Conservation (phyloP, 1,284 basidiomycete species). For the Neolentinus lepideus region DNA sequence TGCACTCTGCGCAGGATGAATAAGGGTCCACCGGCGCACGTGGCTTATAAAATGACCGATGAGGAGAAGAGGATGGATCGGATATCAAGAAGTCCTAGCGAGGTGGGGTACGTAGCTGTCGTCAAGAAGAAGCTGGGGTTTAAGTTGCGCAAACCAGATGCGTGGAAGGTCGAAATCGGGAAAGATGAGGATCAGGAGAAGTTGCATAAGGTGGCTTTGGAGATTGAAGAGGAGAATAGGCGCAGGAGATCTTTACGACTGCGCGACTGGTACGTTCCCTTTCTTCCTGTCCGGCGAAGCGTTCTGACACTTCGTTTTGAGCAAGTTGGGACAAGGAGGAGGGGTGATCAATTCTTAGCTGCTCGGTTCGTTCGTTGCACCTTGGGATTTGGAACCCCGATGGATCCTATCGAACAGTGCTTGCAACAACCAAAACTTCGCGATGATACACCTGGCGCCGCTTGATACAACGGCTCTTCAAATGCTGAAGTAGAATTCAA, state of each 20-base stretch:
- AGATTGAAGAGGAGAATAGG: slow-evolving; percentile 32
- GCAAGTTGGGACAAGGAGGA: too few relatives aligned
- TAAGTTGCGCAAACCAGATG: slow-evolving; percentile 35
- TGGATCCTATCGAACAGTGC: too few relatives aligned
- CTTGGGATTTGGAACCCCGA: too few relatives aligned
- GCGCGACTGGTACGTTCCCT: too few relatives aligned
- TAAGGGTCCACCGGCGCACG: slow-evolving; percentile 53
- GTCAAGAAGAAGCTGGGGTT: slow-evolving; percentile 44
- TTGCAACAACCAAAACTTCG: too few relatives aligned
- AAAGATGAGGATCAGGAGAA: slow-evolving; percentile 23
- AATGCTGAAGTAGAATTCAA: too few relatives aligned
- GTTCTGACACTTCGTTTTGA: neutral
- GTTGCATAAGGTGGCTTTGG: slow-evolving; percentile 28
- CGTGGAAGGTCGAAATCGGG: slow-evolving; percentile 41
- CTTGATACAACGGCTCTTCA: too few relatives aligned
- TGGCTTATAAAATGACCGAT: slow-evolving; percentile 44
- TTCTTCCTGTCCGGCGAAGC: too few relatives aligned
- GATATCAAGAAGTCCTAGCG: slow-evolving; percentile 38
- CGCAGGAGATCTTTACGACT: neutral
- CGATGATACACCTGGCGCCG: too few relatives aligned
- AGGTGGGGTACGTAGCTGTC: slow-evolving; percentile 56
- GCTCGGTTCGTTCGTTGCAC: too few relatives aligned
- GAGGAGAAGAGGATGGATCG: slow-evolving; percentile 33
- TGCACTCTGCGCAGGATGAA: slow-evolving; percentile 39
- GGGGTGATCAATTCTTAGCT: too few relatives aligned